Evolutionary conservation across 495 filamentous ascomycete genomes (phyloP), one percentile per base, ranked within the genome.

Genomic region (Tuber melanosporum): DNA sequence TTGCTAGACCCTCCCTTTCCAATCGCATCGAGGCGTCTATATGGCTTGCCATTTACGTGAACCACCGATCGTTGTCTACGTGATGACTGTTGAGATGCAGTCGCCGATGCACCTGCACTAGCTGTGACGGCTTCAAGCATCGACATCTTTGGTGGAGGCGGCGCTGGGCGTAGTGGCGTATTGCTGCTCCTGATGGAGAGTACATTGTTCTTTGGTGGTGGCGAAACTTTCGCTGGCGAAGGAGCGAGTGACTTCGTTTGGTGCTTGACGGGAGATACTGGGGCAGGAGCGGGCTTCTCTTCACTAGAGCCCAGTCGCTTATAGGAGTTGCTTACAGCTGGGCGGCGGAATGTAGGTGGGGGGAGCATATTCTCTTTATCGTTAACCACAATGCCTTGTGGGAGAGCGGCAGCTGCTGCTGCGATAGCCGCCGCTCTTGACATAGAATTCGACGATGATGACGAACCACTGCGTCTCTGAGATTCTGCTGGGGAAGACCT

Each of bases 91-190:
- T 80, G 73, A 10, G 75, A 42, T 79, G 87, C 87, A 75, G 85
- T 87, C 70, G 91, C 91, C 47, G 91, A 91, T 41, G 88, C 87
- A 19, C 94, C 94, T 43, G 90, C 94, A 6, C 90, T 90, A 43
- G 93, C 91, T 8, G 95, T 97, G 15, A 94, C 95, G 10, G 95
- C 92, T 73, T 98, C 93, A 8, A 97, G 86, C 22, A 97, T 91
- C 1, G 93, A 95, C 95, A 98, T 98, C 82, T 97, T 98, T 0
- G 95, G 92, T 6, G 92, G 92, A 7, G 91, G 95, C 1, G 93
- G 92, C 32, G 92, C 91, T n/a, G 92, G 88, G 75, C 92, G 85
- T 77, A 89, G 91, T 20, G 94, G 93, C 15, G 95, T 95, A 81
- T 98, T 99, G 77, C 90, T 90, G 84, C 89, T 95, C 76, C 92